Evolutionary conservation across 164 flowering plant species (phyloP).

Genomic region (Umbellularia californica): DNA sequence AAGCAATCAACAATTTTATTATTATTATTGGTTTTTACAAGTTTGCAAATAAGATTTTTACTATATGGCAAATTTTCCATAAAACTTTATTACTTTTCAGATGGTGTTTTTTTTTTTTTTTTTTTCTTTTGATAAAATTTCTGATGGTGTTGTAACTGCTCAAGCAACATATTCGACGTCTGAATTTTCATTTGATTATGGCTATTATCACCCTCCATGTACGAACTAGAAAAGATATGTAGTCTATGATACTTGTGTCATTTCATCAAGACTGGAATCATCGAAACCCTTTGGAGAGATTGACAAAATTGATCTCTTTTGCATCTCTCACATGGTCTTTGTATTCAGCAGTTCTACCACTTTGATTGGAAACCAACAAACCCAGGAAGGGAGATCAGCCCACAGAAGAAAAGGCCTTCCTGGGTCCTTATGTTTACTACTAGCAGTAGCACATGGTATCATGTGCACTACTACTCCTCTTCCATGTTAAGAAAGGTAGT

Average conservation of each 20-base stretch:
- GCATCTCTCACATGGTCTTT: not conserved
- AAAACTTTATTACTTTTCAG: too few relatives aligned
- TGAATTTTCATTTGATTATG: too few relatives aligned
- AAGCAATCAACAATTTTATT: too few relatives aligned
- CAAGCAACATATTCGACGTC: too few relatives aligned
- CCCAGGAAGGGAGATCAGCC: not conserved
- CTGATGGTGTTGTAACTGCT: too few relatives aligned
- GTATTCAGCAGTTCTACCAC: not conserved
- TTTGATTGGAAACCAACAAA: not conserved
- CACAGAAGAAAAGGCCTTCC: not conserved
- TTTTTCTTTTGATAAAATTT: too few relatives aligned
- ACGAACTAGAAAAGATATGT: not conserved
- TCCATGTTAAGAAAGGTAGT: not conserved
- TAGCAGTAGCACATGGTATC: conserved; percentile 17
- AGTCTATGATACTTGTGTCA: conserved; percentile 2
- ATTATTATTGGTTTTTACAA: too few relatives aligned
- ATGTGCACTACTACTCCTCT: conserved; percentile 9
- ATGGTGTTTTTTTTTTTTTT: too few relatives aligned
- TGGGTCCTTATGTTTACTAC: not conserved
- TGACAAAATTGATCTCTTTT: not conserved
- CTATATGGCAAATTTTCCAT: too few relatives aligned
- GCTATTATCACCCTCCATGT: not conserved
- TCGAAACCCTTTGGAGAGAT: not conserved
- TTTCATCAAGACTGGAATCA: not conserved
- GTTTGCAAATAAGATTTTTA: too few relatives aligned